Base-by-base conservation (phyloP, 1,284 basidiomycete species). In the Pyrrhoderma noxium region DNA sequence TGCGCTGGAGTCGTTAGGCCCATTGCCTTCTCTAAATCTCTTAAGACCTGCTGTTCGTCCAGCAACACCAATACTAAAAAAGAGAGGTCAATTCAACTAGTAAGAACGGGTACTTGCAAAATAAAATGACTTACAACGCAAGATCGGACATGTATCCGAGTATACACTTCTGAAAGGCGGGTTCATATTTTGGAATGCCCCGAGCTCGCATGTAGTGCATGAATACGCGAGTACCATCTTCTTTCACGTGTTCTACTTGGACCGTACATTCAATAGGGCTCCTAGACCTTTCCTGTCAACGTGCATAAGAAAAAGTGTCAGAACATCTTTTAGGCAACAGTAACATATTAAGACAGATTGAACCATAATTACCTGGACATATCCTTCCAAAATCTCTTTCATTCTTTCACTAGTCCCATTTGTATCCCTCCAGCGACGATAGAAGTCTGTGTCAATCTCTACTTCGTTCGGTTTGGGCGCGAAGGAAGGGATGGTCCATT, bases 131-230 rank as follows among this genome's bases (percentile, higher is more conserved):
- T 42, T 61, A 89, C 86, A 93, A 88, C 61, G 85, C 76, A 42
- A 89, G 69, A 65, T 95, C 92, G 1, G 90, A 91, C 49, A 92
- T 76, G 61, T 93, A 95, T 2, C 84, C 82, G 47, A 94, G 72
- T 54, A 95, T 90, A 59, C 88, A 90, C 88, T 93, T 93, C 60
- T 93, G 87, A 61, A 85, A 88, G 42, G 84, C 77, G 3, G 78
- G 65, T 45, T 82, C 81, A 57, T 87, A 84, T 58, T 75, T 73
- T 3, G 80, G 79, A 23, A 80, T 74, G 49, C 84, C 76, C 52
- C 80, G 76, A 1, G 88, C 79, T 62, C 79, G 76, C 77, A 93
- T 84, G 91, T 92, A 95, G 61, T 82, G 85, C 74, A 87, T 82
- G 56, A 73, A 74, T 14, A 71, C 69, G 35, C 73, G 63, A 16